phyloP scores from a whole-genome alignment of 345 rosid species.

The Citrus glauca region DNA sequence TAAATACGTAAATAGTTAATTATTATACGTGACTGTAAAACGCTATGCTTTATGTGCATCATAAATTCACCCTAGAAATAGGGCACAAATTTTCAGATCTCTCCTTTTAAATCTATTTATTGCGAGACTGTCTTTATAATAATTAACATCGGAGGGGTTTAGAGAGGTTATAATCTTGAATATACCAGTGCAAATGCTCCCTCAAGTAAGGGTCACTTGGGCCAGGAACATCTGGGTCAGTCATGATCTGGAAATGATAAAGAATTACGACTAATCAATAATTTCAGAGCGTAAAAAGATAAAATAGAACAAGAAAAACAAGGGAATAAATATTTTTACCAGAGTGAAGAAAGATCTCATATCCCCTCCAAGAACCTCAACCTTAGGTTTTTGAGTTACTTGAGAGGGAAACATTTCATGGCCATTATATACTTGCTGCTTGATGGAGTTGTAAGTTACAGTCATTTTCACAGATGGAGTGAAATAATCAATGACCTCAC shows the following conservation, averaged over 20 bases:
- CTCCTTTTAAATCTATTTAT: not conserved
- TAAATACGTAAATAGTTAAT: no score
- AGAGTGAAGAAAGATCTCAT: conserved; percentile 95
- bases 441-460: conserved; percentile 60
- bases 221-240: conserved; percentile 98
- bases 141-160: not conserved
- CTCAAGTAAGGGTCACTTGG: conserved; percentile 94
- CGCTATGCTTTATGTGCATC: not conserved
- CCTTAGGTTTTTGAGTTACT: conserved; percentile 70
- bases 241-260: conserved; percentile 61
- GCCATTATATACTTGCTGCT: conserved; percentile 84
- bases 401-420: conserved; percentile 83
- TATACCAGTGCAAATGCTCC: conserved; percentile 94
- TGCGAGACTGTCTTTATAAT: not conserved
- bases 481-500: conserved; percentile 77
- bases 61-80: not conserved
- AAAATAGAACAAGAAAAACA: not conserved
- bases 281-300: not conserved
- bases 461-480: conserved; percentile 58
- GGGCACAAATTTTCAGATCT: not conserved
- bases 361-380: conserved; percentile 83
- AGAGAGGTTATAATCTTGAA: not conserved
- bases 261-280: not conserved
- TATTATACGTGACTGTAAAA: not conserved
- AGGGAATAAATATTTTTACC: conserved; percentile 32